These are phyloP conservation scores for Vitis hybrid DNA, from an alignment of 177 flowering plant genomes.

Conservation along the genomic window DNA sequence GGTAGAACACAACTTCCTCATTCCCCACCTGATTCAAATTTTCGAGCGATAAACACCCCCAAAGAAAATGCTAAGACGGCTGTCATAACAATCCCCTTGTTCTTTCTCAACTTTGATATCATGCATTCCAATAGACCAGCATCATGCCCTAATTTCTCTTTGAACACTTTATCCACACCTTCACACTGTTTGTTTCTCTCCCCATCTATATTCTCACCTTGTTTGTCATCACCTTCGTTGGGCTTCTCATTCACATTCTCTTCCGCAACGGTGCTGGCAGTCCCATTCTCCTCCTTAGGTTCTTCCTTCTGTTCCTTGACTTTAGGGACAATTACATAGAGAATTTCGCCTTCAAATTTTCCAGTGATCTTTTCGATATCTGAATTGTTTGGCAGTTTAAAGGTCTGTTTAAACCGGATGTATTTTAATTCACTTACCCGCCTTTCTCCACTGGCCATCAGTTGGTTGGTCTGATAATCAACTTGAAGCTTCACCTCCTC, in stretches of 20 bases:
- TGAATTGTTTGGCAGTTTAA: constrained; percentile 26
- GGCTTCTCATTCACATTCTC: background rate
- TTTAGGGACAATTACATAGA: constrained; percentile 34
- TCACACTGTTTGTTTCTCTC: background rate
- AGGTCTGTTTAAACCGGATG: constrained; percentile 21
- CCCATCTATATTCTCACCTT: background rate
- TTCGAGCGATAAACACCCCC: constrained; percentile 25
- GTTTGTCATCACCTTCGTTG: background rate
- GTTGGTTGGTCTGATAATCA: constrained; percentile 11
- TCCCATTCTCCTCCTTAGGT: background rate
- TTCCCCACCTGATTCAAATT: constrained; percentile 5
- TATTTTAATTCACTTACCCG: constrained; percentile 14
- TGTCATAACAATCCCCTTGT: constrained; percentile 27
- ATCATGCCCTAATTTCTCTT: constrained; percentile 8
- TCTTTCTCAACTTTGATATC: constrained; percentile 11
- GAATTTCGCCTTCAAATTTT: constrained; percentile 30
- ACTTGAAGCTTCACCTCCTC: constrained; percentile 33
- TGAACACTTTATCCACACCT: background rate
- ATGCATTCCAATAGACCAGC: background rate
- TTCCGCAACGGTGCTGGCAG: background rate
- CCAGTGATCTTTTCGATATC: constrained; percentile 20
- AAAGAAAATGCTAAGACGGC: constrained; percentile 36
- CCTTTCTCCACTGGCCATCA: constrained; percentile 35
- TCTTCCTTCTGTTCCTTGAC: background rate
- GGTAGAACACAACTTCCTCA: background rate